Evolutionary conservation across 148 eudicot genomes (phyloP), one percentile per base, ranked within the genome.

Genomic region (Vaccinium myrtillus): DNA sequence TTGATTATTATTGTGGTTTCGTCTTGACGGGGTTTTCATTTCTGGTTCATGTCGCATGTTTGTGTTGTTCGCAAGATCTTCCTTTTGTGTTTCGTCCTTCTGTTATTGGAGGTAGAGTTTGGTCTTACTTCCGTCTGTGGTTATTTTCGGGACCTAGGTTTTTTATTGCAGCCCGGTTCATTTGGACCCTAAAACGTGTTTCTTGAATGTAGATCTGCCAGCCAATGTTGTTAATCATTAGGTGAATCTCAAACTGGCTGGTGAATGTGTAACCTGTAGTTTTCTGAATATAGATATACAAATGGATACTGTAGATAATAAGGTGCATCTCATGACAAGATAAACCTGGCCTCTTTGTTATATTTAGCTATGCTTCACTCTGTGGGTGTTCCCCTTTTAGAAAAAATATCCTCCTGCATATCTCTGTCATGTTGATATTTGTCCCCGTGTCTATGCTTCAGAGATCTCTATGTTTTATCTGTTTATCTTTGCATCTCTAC

Each of bases 281-380:
- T 94, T 94, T 89, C 83, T 96, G 88, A 96, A 96, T 83, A 87
- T 96, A 82, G 94, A 92, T 87, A 81, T 96, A 77, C 99, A 97
- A 27, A 81, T 92, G 53, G 87, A 94, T 89, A 87, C 94, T 39
- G 88, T 81, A 79, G 87, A 91, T 89, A 97, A 93, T 82, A 93
- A 96, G 95, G 99, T 96, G 84, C 80, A 84, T 83, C 53, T 15
- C 49, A 65, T 11, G 32, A 65, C 58, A 53, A 49, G 25, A 16
- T 5, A 32, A 54, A 54, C 27, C 46, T 21, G 30, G 48, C n/a
- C 30, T 32, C 43, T 78, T 63, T 51, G 55, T 14, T 27, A 27
- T 54, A 54, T 30, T 8, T 25, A 27, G 61, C 2, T 27, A 18
- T 78, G 46, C 63, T 36, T 43, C n/a, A n/a, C 54, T 75, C 54